These are phyloP conservation scores for Geosmithia flava DNA, from an alignment of 2,329 filamentous ascomycete species.

Conservation along the genomic window DNA sequence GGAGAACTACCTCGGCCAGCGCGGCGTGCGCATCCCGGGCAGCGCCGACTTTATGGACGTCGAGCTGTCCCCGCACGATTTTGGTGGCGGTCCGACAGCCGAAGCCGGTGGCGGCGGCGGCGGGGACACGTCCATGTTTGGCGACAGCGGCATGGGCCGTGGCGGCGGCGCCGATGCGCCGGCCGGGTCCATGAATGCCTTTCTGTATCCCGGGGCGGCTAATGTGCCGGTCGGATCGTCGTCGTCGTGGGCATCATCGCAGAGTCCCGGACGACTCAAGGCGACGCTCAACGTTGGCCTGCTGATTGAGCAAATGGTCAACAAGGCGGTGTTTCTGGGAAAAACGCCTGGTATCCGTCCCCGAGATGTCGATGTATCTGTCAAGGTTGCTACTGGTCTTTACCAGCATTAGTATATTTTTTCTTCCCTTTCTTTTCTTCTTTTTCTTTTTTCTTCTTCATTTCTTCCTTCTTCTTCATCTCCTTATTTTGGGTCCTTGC, in stretches of 20 bases:
- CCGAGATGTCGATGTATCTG: constrained; percentile 20
- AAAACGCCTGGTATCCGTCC: constrained; percentile 24
- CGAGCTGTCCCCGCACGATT: constrained; percentile 35
- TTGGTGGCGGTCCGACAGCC: constrained; percentile 11
- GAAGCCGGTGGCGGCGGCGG: background rate
- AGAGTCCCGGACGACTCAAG: background rate
- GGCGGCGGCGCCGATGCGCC: background rate
- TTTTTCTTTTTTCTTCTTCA: no score
- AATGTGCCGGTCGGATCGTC: background rate
- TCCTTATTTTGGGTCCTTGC: no score
- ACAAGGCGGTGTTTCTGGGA: constrained; percentile 23
- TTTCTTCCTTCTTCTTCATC: no score
- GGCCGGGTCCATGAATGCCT: background rate
- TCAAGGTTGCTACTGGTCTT: constrained; percentile 13
- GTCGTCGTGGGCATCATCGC: background rate
- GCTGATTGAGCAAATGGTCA: constrained; percentile 14
- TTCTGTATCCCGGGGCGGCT: constrained; percentile 1
- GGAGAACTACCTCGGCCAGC: constrained; percentile 56
- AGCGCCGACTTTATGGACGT: constrained; percentile 47
- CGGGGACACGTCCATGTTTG: background rate
- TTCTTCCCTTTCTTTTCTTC: background rate
- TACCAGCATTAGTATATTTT: background rate
- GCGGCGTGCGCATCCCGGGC: constrained; percentile 50
- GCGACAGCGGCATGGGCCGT: background rate
- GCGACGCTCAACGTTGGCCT: constrained; percentile 9